A percentile compares a stretch with the other conserved stretches of the same genome.
Conservation (phyloP, 116 monocot species). For the Trichopus zeylanicus region DNA sequence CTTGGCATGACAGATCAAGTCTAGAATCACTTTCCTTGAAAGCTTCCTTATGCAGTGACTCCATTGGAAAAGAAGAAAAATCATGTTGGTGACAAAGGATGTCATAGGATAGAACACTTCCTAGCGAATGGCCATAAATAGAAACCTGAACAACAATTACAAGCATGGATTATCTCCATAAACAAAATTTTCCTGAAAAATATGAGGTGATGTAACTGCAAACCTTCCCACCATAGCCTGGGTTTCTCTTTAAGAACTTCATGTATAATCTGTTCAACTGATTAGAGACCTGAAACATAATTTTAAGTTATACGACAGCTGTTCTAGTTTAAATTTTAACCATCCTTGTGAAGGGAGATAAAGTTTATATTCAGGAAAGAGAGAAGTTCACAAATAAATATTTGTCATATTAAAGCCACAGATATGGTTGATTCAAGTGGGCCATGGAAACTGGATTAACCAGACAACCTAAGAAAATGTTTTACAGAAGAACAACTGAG, state of each 20-base stretch:
- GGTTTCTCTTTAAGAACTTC: slow-evolving; percentile 91
- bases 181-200: background rate
- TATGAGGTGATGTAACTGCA: background rate
- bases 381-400: no score
- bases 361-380: no score
- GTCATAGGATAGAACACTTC: slow-evolving; percentile 96
- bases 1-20: slow-evolving; percentile 5
- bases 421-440: no score
- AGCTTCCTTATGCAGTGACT: slow-evolving; percentile 18
- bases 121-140: slow-evolving; percentile 95
- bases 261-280: slow-evolving; percentile 84
- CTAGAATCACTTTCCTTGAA: slow-evolving; percentile 11
- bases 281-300: slow-evolving; percentile 56
- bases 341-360: no score
- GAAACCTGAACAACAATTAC: slow-evolving; percentile 60
- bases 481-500: no score
- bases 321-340: background rate
- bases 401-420: no score
- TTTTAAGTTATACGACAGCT: background rate
- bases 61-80: slow-evolving; percentile 28
- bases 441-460: no score
- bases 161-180: background rate
- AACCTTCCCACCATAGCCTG: slow-evolving; percentile 92
- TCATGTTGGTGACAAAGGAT: slow-evolving; percentile 94
- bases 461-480: no score